These are phyloP conservation scores for Ceratobasidium papillatum DNA, from an alignment of 1,284 basidiomycete genomes.

Conservation along the genomic window DNA sequence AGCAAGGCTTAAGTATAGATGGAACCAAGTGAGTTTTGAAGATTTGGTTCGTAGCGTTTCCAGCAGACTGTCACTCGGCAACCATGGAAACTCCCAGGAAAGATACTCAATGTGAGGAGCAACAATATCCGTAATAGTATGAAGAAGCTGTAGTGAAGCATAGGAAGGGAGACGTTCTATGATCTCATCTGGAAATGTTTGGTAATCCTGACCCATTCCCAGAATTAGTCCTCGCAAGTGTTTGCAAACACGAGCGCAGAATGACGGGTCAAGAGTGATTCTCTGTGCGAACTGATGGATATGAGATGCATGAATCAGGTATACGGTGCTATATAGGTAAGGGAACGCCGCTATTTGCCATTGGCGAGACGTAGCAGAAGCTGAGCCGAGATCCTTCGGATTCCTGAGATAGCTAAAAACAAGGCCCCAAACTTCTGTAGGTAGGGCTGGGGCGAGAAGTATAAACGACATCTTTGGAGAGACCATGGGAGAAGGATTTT, in stretches of 20 bases:
- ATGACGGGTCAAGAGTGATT: background rate
- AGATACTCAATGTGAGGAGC: slow-evolving; percentile 8
- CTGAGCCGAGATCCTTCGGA: background rate
- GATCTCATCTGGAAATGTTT: background rate
- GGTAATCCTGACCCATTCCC: background rate
- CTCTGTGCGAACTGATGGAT: background rate
- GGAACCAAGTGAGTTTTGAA: background rate
- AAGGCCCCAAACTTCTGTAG: background rate
- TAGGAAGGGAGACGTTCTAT: background rate
- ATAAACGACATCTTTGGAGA: too few species aligned
- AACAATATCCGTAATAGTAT: background rate
- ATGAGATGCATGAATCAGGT: background rate
- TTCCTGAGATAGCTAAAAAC: background rate
- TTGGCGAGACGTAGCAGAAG: background rate
- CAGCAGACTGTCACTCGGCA: background rate
- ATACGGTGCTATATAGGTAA: background rate
- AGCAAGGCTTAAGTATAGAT: background rate
- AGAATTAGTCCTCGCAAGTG: background rate
- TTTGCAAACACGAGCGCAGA: background rate
- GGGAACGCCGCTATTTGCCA: slow-evolving; percentile 1
- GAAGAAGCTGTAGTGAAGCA: background rate
- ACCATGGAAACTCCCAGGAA: background rate
- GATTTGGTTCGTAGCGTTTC: background rate
- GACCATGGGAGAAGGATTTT: too few species aligned
- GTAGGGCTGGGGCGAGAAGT: too few species aligned